Base-by-base conservation (phyloP, 345 rosid genomes). In the Gossypium ekmanianum region DNA sequence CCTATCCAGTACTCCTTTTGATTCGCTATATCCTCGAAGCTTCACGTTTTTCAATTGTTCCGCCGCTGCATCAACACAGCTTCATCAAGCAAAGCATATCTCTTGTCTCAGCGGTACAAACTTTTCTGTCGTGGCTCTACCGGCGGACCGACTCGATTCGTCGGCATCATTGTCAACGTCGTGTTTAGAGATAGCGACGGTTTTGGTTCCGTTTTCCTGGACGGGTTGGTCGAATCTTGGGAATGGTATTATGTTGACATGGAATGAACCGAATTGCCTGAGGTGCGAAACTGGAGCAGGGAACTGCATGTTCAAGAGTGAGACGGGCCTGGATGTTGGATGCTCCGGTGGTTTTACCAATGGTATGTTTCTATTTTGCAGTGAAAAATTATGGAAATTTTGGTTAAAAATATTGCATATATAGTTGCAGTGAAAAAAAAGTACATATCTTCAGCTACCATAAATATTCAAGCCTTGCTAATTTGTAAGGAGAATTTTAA, bases 21-120 rank as follows among this genome's bases (percentile, higher is more conserved):
- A 39, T 9, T 11, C 76, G 2, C 43, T 45, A 2, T 29, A 39
- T 43, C 51, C 61, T n/a, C 61, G 2, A 14, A 65, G 45, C 48
- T 80, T 76, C 81, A 82, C 81, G 43, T 75, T 82, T 16, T 72
- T 82, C 68, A 80, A 82, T 16, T 85, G 85, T 57, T 80, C 87
- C 1, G 9, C 20, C 1, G 58, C 51, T 7, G 20, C 11, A 22
- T 16, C 50, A 10, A 17, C 7, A 44, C 55, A 7, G 3, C 24
- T 51, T 1, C 0, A 41, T 3, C 26, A 57, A 11, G 61, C 34
- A 10, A 63, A 11, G 11, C 6, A 12, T 13, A 18, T 84, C 8
- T 4, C 18, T 7, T 85, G 86, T 71, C 83, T 81, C 58, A 70
- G 83, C 17, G 34, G 63, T 5, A 29, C 11, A 16, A 74, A 78